Evolutionary conservation across 1,139 yeast species (phyloP), one percentile per base, ranked within the genome.

Genomic region (Nadsonia commutata): DNA sequence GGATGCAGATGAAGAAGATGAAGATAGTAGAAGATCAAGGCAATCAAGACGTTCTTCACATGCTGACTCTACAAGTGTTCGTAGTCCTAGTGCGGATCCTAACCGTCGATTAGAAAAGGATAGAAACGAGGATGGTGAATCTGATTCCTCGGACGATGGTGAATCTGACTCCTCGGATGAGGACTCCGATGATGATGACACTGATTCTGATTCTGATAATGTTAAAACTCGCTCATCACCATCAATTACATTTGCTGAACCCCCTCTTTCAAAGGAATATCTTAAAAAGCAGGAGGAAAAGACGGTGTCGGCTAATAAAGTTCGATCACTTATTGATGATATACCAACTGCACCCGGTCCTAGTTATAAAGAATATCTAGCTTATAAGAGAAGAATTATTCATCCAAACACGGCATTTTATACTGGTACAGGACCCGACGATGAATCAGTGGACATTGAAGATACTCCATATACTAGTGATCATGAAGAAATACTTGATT

Each of bases 401-500:
- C 67, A 66, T 37, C 71, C 72, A 9, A 55, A 56, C 42, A 55
- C 64, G 2, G 62, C 65, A 7, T 56, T 58, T 45, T 62, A 60
- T 41, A 52, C 51, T 31, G 51, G 48, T 27, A 36, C 49, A 23
- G 40, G 46, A 42, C 47, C 45, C 37, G 52, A 49, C 40, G 54
- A 48, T 39, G 56, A 47, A n/a, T 54, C 51, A 4, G 45, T 48
- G 9, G 39, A 42, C 20, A 47, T 48, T 18, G 51, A 48, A 3
- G 53, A 50, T 17, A 68, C 72, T 19, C 86, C 86, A 1, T 80
- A 80, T 56, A 79, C 88, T 1, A 73, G 81, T 4, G 86, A 80
- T 31, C 71, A 71, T 31, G 90, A 80, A 59, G 84, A 78, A 55
- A 72, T 73, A 50, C 66, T 73, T 46, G 88, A 80, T 56, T 70